phyloP scores from a whole-genome alignment of 2,329 filamentous ascomycete genomes.

The Cercospora sp. region DNA sequence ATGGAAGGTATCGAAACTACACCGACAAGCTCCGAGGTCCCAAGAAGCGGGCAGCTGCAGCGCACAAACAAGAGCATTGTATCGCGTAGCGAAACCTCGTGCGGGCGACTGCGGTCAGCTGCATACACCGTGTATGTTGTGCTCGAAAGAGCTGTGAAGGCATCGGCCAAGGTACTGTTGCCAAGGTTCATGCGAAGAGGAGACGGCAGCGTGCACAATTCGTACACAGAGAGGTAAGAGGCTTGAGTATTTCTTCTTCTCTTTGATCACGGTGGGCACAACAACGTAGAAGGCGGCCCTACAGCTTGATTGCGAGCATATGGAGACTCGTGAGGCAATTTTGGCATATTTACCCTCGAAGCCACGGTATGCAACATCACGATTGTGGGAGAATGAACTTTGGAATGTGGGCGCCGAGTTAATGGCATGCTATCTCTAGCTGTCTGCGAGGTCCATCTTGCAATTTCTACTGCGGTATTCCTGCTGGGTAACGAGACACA shows the following conservation, averaged over 20 bases:
- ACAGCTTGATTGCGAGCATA: constrained; percentile 37
- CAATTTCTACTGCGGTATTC: background rate
- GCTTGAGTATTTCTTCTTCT: background rate
- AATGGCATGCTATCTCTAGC: background rate
- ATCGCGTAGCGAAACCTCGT: constrained; percentile 1
- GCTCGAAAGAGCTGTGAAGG: constrained; percentile 1
- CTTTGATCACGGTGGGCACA: background rate
- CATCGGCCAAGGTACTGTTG: background rate
- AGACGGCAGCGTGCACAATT: background rate
- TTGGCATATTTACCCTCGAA: background rate
- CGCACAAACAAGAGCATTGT: constrained; percentile 4
- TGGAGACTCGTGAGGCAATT: constrained; percentile 31
- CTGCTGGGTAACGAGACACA: background rate
- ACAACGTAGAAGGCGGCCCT: background rate
- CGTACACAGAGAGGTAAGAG: constrained; percentile 2
- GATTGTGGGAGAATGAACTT: background rate
- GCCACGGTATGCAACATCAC: background rate
- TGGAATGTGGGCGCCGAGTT: background rate
- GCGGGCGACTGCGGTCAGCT: background rate
- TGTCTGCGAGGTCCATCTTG: background rate
- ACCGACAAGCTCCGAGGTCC: background rate
- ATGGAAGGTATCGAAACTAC: background rate
- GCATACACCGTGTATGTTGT: constrained; percentile 1
- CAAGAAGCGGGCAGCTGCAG: background rate
- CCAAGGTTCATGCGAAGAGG: background rate